phyloP scores from a whole-genome alignment of 2,329 filamentous ascomycete genomes.

The Ceratocystiopsis minuta region DNA sequence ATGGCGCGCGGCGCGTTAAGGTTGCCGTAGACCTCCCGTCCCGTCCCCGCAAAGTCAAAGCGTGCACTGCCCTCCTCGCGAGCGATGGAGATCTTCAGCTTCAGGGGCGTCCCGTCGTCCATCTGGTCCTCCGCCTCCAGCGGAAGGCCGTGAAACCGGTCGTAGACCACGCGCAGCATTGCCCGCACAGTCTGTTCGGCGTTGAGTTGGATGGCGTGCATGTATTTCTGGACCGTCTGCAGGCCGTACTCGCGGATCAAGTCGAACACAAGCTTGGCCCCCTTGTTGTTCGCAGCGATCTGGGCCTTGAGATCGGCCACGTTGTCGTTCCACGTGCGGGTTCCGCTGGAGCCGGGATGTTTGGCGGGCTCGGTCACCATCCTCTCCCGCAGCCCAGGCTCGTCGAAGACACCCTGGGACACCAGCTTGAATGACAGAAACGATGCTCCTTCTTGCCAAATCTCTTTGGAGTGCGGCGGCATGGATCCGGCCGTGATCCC shows the following conservation, averaged over 20 bases:
- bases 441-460: slow-evolving; percentile 26
- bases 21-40: slow-evolving; percentile 45
- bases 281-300: slow-evolving; percentile 23
- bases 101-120: slow-evolving; percentile 18
- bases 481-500: slow-evolving; percentile 2
- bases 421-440: slow-evolving; percentile 20
- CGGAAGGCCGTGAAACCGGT: slow-evolving; percentile 14
- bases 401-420: slow-evolving; percentile 16
- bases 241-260: slow-evolving; percentile 17
- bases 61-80: slow-evolving; percentile 45
- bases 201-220: slow-evolving; percentile 23
- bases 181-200: slow-evolving; percentile 19
- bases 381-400: not conserved
- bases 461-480: slow-evolving; percentile 18
- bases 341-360: slow-evolving; percentile 18
- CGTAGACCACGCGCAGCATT: slow-evolving; percentile 19
- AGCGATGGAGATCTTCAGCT: slow-evolving; percentile 14
- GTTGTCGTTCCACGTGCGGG: slow-evolving; percentile 21
- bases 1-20: slow-evolving; percentile 2
- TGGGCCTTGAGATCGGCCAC: slow-evolving; percentile 25
- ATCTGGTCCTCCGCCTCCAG: slow-evolving; percentile 16
- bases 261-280: slow-evolving; percentile 15
- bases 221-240: slow-evolving; percentile 17
- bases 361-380: slow-evolving; percentile 14
- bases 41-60: slow-evolving; percentile 55